Conservation (phyloP, 1,139 yeast genomes). For the Kodamaea arcana region DNA sequence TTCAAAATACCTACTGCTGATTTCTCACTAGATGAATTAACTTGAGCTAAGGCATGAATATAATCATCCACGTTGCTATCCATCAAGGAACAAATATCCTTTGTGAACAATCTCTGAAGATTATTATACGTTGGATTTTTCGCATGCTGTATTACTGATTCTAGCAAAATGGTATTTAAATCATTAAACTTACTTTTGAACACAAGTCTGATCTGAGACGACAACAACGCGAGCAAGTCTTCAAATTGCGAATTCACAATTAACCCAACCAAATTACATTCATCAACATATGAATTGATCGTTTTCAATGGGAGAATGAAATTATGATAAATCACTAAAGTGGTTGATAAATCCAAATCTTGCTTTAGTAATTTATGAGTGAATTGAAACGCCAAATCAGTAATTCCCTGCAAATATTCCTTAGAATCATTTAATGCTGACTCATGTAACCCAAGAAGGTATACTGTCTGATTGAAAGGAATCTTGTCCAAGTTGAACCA, state of each 20-base stretch:
- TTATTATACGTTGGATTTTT: not conserved
- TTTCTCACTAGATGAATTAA: conserved; percentile 9
- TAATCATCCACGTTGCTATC: conserved; percentile 27
- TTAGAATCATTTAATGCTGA: conserved; percentile 6
- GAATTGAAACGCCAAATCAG: conserved; percentile 10
- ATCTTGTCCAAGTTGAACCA: conserved; percentile 23
- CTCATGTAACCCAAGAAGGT: conserved; percentile 6
- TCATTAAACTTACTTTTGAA: conserved; percentile 8
- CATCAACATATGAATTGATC: conserved; percentile 14
- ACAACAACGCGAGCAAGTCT: conserved; percentile 4
- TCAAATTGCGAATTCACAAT: conserved; percentile 2
- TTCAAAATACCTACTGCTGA: conserved; percentile 12
- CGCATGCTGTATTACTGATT: conserved; percentile 1
- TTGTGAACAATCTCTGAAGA: conserved; percentile 14
- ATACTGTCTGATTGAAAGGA: conserved; percentile 10
- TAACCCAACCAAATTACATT: conserved; percentile 7
- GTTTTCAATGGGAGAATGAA: conserved; percentile 21
- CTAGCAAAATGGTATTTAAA: not conserved
- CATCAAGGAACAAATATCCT: conserved; percentile 21
- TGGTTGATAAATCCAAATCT: conserved; percentile 6
- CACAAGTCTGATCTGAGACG: conserved; percentile 4
- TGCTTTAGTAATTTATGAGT: conserved; percentile 3
- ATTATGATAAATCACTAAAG: conserved; percentile 18
- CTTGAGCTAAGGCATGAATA: conserved; percentile 7
- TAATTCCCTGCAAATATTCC: conserved; percentile 3